These are phyloP conservation scores for Rasamsonia emersonii DNA, from an alignment of 2,329 filamentous ascomycete genomes.

Conservation along the genomic window DNA sequence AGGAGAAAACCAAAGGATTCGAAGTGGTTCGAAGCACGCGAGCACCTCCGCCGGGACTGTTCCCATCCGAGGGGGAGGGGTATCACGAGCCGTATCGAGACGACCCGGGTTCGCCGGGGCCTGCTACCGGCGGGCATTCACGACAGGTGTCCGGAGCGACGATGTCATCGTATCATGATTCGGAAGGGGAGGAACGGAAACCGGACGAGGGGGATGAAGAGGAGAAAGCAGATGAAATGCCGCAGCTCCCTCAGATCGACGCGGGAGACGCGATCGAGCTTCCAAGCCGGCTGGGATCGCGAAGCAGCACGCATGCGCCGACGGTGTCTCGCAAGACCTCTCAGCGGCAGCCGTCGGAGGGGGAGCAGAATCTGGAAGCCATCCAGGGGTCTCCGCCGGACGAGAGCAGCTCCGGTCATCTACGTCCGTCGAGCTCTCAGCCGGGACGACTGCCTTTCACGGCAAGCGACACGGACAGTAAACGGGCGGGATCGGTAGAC, in stretches of 20 bases:
- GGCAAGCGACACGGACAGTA: constrained; percentile 26
- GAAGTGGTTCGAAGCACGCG: constrained; percentile 88
- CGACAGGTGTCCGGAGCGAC: constrained; percentile 17
- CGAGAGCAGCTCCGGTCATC: constrained; percentile 12
- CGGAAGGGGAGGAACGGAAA: constrained; percentile 14
- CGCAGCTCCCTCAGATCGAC: constrained; percentile 53
- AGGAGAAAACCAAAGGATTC: constrained; percentile 93
- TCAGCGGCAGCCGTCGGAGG: constrained; percentile 37
- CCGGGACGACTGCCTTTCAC: constrained; percentile 32
- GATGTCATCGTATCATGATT: constrained; percentile 18
- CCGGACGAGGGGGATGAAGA: constrained; percentile 5
- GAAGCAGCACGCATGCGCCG: constrained; percentile 41
- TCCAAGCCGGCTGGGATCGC: constrained; percentile 55
- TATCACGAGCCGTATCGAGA: constrained; percentile 59
- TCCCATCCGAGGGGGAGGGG: constrained; percentile 45
- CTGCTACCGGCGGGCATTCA: constrained; percentile 14
- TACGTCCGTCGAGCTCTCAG: constrained; percentile 15
- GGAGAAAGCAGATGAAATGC: constrained; percentile 17
- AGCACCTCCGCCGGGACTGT: constrained; percentile 67
- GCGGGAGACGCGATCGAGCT: constrained; percentile 53
- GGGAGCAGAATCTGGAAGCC: constrained; percentile 9
- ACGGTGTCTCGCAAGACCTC: constrained; percentile 61
- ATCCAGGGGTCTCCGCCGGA: constrained; percentile 9
- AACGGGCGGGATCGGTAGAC: constrained; percentile 20
- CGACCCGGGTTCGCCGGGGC: constrained; percentile 31